phyloP scores from a whole-genome alignment of 2,329 filamentous ascomycete species.

The Fusarium sp. region DNA sequence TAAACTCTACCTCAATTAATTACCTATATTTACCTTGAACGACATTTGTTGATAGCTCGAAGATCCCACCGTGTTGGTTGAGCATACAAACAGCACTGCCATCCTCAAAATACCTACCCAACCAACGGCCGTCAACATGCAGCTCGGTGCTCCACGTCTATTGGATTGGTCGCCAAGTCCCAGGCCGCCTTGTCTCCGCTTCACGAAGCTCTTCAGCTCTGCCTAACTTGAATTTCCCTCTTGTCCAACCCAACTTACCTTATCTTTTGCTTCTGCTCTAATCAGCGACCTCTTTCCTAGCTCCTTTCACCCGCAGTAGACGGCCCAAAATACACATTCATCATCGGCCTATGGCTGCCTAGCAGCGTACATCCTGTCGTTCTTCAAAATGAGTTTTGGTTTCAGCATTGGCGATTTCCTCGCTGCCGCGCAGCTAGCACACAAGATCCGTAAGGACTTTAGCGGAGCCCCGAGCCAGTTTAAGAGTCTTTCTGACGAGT shows the following conservation, averaged over 20 bases:
- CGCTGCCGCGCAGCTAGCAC: not conserved
- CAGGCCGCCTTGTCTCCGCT: not conserved
- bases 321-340: too few relatives aligned
- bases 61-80: too few relatives aligned
- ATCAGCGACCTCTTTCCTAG: fast-evolving
- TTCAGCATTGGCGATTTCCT: not conserved
- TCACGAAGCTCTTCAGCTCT: not conserved
- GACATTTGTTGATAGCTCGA: too few relatives aligned
- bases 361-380: too few relatives aligned
- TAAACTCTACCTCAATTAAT: not conserved
- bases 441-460: not conserved
- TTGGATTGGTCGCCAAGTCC: not conserved
- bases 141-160: not conserved
- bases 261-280: not conserved
- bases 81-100: too few relatives aligned
- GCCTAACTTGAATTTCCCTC: not conserved
- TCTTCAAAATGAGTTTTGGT: not conserved
- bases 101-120: not conserved
- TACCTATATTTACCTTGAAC: not conserved
- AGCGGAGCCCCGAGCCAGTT: not conserved
- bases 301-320: too few relatives aligned
- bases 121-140: not conserved
- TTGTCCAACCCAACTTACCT: not conserved
- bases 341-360: too few relatives aligned
- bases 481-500: not conserved